Conservation (phyloP, 2,329 filamentous ascomycete genomes). For the Tolypocladium inflatum region DNA sequence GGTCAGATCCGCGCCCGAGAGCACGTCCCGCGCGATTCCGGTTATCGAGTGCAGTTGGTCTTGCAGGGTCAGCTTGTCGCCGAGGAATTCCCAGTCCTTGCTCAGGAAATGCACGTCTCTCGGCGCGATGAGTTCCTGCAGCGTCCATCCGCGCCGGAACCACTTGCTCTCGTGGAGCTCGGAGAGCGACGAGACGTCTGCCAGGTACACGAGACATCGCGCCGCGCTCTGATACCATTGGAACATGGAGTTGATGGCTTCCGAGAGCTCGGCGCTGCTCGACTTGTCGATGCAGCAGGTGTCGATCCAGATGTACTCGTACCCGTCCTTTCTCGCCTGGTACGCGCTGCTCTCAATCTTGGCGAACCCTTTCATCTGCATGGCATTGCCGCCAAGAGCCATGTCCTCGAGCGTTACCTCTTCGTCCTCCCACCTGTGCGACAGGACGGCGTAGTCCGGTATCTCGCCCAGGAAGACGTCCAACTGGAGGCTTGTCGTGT, state of each 20-base stretch:
- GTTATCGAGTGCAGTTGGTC: background rate
- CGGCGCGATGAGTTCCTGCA: constrained; percentile 10
- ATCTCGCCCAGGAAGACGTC: constrained; percentile 2
- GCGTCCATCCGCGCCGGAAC: constrained; percentile 11
- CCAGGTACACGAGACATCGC: constrained; percentile 15
- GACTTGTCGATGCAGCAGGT: constrained; percentile 18
- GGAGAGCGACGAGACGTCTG: constrained; percentile 4
- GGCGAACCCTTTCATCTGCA: constrained; percentile 8
- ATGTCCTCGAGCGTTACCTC: constrained; percentile 16
- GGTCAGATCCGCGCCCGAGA: background rate
- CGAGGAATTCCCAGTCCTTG: constrained; percentile 2
- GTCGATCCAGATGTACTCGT: constrained; percentile 16
- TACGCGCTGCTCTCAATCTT: constrained; percentile 8
- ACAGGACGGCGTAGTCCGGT: constrained; percentile 18
- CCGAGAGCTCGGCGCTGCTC: constrained; percentile 13
- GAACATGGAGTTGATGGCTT: constrained; percentile 17
- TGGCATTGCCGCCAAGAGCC: background rate
- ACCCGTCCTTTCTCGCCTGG: constrained; percentile 9
- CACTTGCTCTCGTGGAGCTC: constrained; percentile 11
- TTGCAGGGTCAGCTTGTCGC: constrained; percentile 3
- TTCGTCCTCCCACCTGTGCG: constrained; percentile 17
- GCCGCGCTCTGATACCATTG: constrained; percentile 14
- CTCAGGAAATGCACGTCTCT: constrained; percentile 4
- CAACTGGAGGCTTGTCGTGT: background rate
- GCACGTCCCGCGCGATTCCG: background rate